Conservation (phyloP, 1,284 basidiomycete species). For the Ganoderma lingzhi region DNA sequence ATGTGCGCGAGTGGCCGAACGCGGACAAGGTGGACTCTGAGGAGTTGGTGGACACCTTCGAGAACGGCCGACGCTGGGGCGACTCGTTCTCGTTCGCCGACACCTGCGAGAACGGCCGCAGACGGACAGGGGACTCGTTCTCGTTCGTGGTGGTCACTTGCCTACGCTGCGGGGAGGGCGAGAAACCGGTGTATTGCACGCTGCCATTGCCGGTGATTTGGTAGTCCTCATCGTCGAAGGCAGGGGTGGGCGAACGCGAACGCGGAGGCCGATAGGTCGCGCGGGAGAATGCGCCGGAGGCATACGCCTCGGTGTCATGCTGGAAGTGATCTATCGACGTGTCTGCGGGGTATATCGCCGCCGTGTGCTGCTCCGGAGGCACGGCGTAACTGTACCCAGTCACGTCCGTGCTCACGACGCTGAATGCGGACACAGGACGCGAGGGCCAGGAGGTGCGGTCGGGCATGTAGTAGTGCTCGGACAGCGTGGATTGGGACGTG, state of each 20-base stretch:
- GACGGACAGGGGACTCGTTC: slow-evolving; percentile 20
- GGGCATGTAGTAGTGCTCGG: slow-evolving; percentile 27
- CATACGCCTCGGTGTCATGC: slow-evolving; percentile 70
- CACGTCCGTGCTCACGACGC: slow-evolving; percentile 28
- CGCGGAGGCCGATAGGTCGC: slow-evolving; percentile 56
- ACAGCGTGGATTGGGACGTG: slow-evolving; percentile 28
- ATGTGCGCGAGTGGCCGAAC: slow-evolving; percentile 21
- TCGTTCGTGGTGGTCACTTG: slow-evolving; percentile 35
- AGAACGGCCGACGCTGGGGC: slow-evolving; percentile 19
- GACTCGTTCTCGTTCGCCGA: slow-evolving; percentile 12
- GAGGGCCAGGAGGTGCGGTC: slow-evolving; percentile 31
- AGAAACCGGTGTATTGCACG: slow-evolving; percentile 58
- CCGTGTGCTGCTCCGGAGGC: slow-evolving; percentile 23
- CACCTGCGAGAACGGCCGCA: slow-evolving; percentile 12
- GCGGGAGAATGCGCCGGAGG: slow-evolving; percentile 65
- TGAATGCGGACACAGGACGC: slow-evolving; percentile 35
- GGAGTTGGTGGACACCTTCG: slow-evolving; percentile 21
- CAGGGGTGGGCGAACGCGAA: slow-evolving; percentile 78
- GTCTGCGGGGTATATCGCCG: slow-evolving; percentile 31
- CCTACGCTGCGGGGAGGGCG: slow-evolving; percentile 34
- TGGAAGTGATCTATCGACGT: slow-evolving; percentile 43
- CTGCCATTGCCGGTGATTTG: slow-evolving; percentile 61
- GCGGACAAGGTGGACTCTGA: slow-evolving; percentile 10
- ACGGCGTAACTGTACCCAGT: slow-evolving; percentile 30
- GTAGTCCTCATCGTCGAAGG: slow-evolving; percentile 75